Evolutionary conservation across 257 asterid species (phyloP).

Genomic region (Cruciata laevipes): DNA sequence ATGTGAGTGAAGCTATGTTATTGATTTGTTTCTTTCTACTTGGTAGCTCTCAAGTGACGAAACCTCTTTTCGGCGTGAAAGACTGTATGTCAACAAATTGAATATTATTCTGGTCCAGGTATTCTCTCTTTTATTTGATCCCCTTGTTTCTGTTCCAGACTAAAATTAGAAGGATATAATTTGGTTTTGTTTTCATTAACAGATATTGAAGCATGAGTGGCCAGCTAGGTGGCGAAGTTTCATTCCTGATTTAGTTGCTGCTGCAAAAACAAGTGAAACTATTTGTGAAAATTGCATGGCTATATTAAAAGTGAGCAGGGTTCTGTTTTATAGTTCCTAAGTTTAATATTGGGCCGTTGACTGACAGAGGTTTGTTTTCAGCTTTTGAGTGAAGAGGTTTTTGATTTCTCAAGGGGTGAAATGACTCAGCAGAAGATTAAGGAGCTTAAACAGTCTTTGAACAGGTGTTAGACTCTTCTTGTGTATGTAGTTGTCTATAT

Average conservation of each 20-base stretch:
- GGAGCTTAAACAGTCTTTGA: conserved; percentile 84
- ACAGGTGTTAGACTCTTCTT: conserved; percentile 43
- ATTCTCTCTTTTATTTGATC: conserved; percentile 5
- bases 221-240: conserved; percentile 91
- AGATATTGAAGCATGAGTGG: conserved; percentile 99
- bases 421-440: conserved; percentile 98
- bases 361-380: conserved; percentile 28
- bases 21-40: conserved; percentile 8
- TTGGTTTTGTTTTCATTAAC: conserved; percentile 15
- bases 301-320: conserved; percentile 59
- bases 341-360: conserved; percentile 2
- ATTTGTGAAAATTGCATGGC: conserved; percentile 99
- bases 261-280: conserved; percentile 93
- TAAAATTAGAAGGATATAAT: background rate
- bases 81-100: conserved; percentile 78
- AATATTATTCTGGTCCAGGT: conserved; percentile 96
- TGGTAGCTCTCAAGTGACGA: conserved; percentile 89
- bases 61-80: conserved; percentile 80
- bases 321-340: conserved; percentile 11
- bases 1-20: background rate
- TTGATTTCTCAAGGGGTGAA: conserved; percentile 99
- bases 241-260: conserved; percentile 94
- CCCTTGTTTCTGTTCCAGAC: background rate
- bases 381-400: conserved; percentile 99
- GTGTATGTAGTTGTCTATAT: background rate